Percentiles rank a stretch among this genome's conserved stretches.
Conservation (phyloP, 805 yeast species). For the Candida insectorum region DNA sequence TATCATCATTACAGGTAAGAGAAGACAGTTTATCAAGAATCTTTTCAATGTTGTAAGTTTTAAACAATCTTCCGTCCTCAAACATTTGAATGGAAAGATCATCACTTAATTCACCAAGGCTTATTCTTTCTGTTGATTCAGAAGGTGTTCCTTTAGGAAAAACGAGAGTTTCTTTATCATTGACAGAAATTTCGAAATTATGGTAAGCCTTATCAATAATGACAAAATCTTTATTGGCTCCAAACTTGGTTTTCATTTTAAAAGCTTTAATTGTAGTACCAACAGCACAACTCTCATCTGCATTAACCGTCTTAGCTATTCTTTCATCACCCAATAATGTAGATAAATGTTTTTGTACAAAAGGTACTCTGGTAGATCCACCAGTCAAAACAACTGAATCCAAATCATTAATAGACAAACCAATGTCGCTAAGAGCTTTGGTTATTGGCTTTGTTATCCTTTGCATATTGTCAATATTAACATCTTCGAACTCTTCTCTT, state of each 20-base stretch:
- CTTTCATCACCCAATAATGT: slow-evolving; percentile 48
- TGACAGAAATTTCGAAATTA: slow-evolving; percentile 41
- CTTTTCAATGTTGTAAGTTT: slow-evolving; percentile 23
- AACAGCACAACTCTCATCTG: slow-evolving; percentile 91
- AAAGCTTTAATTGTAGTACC: slow-evolving; percentile 89
- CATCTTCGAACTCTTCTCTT: slow-evolving; percentile 77
- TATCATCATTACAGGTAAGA: slow-evolving; percentile 38
- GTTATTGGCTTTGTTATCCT: slow-evolving; percentile 54
- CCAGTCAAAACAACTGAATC: slow-evolving; percentile 79
- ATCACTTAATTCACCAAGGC: slow-evolving; percentile 29
- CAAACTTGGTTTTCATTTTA: slow-evolving; percentile 58
- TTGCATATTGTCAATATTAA: slow-evolving; percentile 39
- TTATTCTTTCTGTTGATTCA: slow-evolving; percentile 29
- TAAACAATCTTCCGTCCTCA: slow-evolving; percentile 37
- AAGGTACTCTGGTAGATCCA: slow-evolving; percentile 88
- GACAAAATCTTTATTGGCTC: slow-evolving; percentile 53
- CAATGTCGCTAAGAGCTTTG: slow-evolving; percentile 42
- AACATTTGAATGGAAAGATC: slow-evolving; percentile 29
- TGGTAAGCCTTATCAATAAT: slow-evolving; percentile 55
- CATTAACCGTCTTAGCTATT: slow-evolving; percentile 81
- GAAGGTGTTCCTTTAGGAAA: slow-evolving; percentile 48
- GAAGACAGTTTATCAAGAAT: slow-evolving; percentile 24
- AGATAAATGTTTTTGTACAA: slow-evolving; percentile 63
- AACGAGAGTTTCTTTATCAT: slow-evolving; percentile 24
- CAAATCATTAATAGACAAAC: slow-evolving; percentile 34